A percentile compares a stretch with the other conserved stretches of the same genome.
Conservation (phyloP, 2,329 filamentous ascomycete genomes). For the Ophiostoma sp. region DNA sequence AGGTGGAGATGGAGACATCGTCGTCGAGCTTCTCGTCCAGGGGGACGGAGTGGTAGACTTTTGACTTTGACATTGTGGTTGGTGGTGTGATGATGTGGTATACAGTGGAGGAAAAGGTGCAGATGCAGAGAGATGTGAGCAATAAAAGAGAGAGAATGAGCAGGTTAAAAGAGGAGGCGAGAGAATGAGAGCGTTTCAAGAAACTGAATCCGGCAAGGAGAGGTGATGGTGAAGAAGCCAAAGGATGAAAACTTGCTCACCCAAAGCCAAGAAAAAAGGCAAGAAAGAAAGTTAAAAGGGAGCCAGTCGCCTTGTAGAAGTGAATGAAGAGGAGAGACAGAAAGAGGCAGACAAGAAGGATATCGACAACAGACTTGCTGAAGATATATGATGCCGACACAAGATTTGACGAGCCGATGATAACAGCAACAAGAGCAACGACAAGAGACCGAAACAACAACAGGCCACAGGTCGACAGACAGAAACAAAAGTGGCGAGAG, state of each 20-base stretch:
- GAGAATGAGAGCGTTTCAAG: constrained; percentile 14
- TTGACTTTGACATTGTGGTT: constrained; percentile 31
- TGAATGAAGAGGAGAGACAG: neutral
- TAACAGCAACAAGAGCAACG: constrained; percentile 5
- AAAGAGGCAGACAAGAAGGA: constrained; percentile 1
- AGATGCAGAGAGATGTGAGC: neutral
- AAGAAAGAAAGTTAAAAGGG: constrained; percentile 15
- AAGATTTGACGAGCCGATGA: neutral
- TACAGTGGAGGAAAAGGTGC: neutral
- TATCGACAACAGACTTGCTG: constrained; percentile 13
- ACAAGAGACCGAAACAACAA: constrained; percentile 9
- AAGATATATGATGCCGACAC: constrained; percentile 10
- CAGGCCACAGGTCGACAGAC: constrained; percentile 17
- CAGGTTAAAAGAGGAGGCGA: constrained; percentile 6
- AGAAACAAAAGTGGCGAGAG: neutral
- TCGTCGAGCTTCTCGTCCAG: constrained; percentile 36
- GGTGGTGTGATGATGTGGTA: neutral
- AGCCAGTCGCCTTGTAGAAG: constrained; percentile 9
- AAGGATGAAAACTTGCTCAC: constrained; percentile 14
- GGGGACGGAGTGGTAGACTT: constrained; percentile 35
- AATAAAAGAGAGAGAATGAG: constrained; percentile 16
- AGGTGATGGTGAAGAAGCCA: neutral
- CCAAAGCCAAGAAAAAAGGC: neutral
- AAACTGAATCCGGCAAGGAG: constrained; percentile 4
- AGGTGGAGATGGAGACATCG: constrained; percentile 14